phyloP scores from a whole-genome alignment of 495 filamentous ascomycete genomes.

The Hypoxylon cercidicola region DNA sequence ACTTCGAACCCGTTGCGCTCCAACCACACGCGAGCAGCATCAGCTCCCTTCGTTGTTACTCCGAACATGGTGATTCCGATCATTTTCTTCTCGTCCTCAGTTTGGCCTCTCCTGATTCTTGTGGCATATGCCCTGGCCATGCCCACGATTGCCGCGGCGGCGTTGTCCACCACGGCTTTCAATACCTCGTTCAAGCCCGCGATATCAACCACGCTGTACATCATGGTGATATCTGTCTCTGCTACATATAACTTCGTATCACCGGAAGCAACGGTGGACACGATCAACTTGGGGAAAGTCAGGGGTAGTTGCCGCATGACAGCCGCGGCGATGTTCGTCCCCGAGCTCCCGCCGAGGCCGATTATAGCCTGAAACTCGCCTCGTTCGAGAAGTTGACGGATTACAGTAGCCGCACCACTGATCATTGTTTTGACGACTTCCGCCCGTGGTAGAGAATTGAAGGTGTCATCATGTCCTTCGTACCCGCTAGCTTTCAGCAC shows the following conservation, averaged over 20 bases:
- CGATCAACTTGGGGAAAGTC: slow-evolving; percentile 75
- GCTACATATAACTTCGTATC: slow-evolving; percentile 67
- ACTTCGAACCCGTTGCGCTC: slow-evolving; percentile 60
- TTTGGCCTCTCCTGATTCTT: slow-evolving; percentile 7
- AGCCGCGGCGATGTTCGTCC: slow-evolving; percentile 64
- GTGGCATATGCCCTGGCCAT: slow-evolving; percentile 62
- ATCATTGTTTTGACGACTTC: slow-evolving; percentile 64
- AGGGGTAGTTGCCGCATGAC: slow-evolving; percentile 70
- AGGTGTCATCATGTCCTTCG: slow-evolving; percentile 15
- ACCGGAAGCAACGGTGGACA: slow-evolving; percentile 73
- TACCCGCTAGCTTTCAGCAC: slow-evolving; percentile 44
- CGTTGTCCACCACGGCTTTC: slow-evolving; percentile 65
- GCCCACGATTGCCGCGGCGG: slow-evolving; percentile 66
- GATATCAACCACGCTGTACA: slow-evolving; percentile 76
- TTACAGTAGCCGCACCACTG: slow-evolving; percentile 47
- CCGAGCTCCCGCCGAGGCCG: slow-evolving; percentile 66
- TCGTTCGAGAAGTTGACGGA: slow-evolving; percentile 48
- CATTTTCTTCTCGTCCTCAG: slow-evolving; percentile 46
- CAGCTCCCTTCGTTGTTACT: slow-evolving; percentile 72
- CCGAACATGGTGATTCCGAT: slow-evolving; percentile 79
- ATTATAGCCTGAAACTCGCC: slow-evolving; percentile 64
- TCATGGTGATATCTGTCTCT: slow-evolving; percentile 74
- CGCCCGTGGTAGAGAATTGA: slow-evolving; percentile 53
- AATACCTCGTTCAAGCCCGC: slow-evolving; percentile 70
- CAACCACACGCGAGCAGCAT: slow-evolving; percentile 57